Conservation (phyloP, 2,329 filamentous ascomycete genomes). For the Epichloe bromicola region DNA sequence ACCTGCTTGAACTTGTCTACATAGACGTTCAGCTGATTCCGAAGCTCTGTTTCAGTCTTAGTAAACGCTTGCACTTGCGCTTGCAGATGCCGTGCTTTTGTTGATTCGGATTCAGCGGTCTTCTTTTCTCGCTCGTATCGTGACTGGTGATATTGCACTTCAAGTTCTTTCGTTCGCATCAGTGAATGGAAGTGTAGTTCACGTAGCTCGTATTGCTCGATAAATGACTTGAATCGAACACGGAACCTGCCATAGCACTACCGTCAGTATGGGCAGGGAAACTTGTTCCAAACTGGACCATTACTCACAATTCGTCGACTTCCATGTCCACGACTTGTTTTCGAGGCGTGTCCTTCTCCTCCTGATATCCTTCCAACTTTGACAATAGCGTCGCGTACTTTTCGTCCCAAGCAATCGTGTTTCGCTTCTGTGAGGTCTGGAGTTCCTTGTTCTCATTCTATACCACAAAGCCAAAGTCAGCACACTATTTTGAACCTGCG, state of each 20-base stretch:
- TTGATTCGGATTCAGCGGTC: constrained; percentile 67
- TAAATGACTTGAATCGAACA: constrained; percentile 80
- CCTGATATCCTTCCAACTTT: constrained; percentile 79
- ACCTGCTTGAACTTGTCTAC: constrained; percentile 99
- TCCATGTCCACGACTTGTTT: constrained; percentile 74
- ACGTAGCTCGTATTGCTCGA: constrained; percentile 92
- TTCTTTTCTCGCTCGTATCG: constrained; percentile 86
- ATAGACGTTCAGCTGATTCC: constrained; percentile 94
- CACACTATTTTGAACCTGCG: neutral
- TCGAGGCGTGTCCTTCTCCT: constrained; percentile 71
- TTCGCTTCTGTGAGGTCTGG: constrained; percentile 72
- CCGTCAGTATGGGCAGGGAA: constrained; percentile 5
- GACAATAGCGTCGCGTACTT: constrained; percentile 68
- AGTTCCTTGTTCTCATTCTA: constrained; percentile 89
- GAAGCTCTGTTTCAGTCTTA: constrained; percentile 85
- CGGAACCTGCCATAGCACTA: constrained; percentile 49
- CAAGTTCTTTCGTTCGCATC: constrained; percentile 86
- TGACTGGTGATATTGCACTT: constrained; percentile 83
- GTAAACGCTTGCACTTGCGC: constrained; percentile 89
- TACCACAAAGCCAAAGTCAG: constrained; percentile 12
- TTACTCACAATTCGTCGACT: constrained; percentile 69
- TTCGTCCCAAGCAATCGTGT: constrained; percentile 71
- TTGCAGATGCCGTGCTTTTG: constrained; percentile 73
- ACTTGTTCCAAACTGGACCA: constrained; percentile 6
- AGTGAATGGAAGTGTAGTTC: constrained; percentile 89